Evolutionary conservation across 805 yeast genomes (phyloP), one percentile per base, ranked within the genome.

Genomic region (Pichia exigua): DNA sequence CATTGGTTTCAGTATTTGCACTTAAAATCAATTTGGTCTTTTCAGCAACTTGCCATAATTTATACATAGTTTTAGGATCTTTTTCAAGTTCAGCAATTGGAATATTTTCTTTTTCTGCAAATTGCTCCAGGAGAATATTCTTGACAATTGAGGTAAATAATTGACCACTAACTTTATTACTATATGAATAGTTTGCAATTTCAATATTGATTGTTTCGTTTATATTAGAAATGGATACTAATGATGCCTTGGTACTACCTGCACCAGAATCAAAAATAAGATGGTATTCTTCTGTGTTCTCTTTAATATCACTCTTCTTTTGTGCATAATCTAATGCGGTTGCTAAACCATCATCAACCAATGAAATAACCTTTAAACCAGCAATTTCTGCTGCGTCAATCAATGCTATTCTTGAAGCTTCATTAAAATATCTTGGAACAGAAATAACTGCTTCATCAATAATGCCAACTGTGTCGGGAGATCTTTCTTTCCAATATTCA

Each of bases 341-440:
- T 2, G 98, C 94, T n/a, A 88, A 70, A 17, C 97, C 97, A 65
- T 92, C 97, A 62, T 87, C 91, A 2, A 91, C 86, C 50, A 92
- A 72, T 2, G 83, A 81, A 53, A 83, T 76, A 15, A 83, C 78
- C 44, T 77, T 72, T 53, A 83, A 68, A 22, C 84, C 87, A 2
- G 95, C 87, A 48, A 86, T 73, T 46, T 75, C 78, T 38, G 84
- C 86, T 4, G 91, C 81, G 58, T 90, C 95, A 35, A 75, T 69
- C 43, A 89, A 66, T 0, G 96, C 87, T 42, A 70, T 70, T 61
- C 96, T 79, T 64, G 88, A 85, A 8, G 77, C 71, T 53, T 78
- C 79, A 39, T 73, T 68, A 56, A 83, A 87, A 59, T 69, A 83
- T 7, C 87, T 82, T 11, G 98, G 96, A 18, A 89, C 83, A 1